Evolutionary conservation across 2,329 filamentous ascomycete species (phyloP).

Genomic region (Fusarium luffae): DNA sequence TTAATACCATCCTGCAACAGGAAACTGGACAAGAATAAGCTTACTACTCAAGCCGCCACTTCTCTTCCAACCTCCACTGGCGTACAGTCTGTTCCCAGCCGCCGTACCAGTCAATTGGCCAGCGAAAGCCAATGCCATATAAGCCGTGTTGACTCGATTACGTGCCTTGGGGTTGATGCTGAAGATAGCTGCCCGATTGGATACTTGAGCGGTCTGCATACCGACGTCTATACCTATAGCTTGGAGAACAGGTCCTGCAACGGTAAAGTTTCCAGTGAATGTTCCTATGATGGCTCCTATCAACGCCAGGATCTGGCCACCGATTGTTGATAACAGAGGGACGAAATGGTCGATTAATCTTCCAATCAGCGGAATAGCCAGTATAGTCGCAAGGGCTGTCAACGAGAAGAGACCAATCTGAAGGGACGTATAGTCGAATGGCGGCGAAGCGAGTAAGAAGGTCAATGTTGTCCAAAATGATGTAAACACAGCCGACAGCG

Average conservation of each 20-base stretch:
- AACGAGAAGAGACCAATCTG: constrained; percentile 82
- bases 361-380: constrained; percentile 75
- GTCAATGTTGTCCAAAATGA: constrained; percentile 75
- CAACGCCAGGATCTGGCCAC: constrained; percentile 69
- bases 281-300: constrained; percentile 74
- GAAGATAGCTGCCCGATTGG: constrained; percentile 78
- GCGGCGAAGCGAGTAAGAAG: constrained; percentile 77
- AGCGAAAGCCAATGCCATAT: constrained; percentile 80
- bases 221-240: constrained; percentile 78
- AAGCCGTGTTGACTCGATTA: constrained; percentile 83
- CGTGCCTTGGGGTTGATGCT: constrained; percentile 75
- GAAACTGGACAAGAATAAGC: background rate
- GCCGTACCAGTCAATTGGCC: constrained; percentile 79
- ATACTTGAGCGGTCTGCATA: constrained; percentile 77
- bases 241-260: constrained; percentile 79
- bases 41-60: constrained; percentile 55
- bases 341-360: constrained; percentile 75
- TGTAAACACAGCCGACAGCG: constrained; percentile 63
- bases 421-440: constrained; percentile 74
- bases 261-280: constrained; percentile 71
- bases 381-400: constrained; percentile 77
- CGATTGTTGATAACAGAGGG: constrained; percentile 73
- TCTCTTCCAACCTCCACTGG: constrained; percentile 62
- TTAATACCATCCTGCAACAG: background rate
- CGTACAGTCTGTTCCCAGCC: constrained; percentile 65